Base-by-base conservation (phyloP, 2,329 filamentous ascomycete genomes). In the Trichoderma sp. region DNA sequence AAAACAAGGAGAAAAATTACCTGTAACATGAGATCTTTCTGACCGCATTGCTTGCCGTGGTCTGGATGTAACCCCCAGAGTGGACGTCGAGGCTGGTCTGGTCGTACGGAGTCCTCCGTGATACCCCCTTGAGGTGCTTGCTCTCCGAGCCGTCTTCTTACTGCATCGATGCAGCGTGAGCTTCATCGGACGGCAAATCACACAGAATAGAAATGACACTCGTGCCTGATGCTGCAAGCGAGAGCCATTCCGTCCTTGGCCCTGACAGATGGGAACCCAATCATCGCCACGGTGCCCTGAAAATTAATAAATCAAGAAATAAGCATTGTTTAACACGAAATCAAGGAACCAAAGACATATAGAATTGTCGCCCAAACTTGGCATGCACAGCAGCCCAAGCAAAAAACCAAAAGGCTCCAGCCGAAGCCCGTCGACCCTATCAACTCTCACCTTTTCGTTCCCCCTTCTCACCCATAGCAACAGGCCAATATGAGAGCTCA, bases 381-480 rank as follows among this genome's bases (percentile, higher is more conserved):
- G 60, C 71, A 74, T 74, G 71, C 71, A 74, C 41, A 56, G 71
- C 60, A 56, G 62, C 71, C 71, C 71, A 74, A 56, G 62, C 71
- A 73, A 16, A 50, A 50, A 9, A 41, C 1, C 41, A 9, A 45
- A 35, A 6, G 31, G 31, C 41, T 59, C 59, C 69, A 56, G 38
- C 60, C 62, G 62, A 64, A 64, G 4, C 29, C 21, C 21, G n/a
- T 45, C 31, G 65, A 35, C 14, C 29, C 29, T 66, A 14, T 66
- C 71, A 74, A 45, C 71, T 74, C 41, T 74, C 62, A 64, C 41
- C 56, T 50, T 63, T 35, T 50, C 27, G 9, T n/a, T 33, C 27
- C 27, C 29, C 35, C 27, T 29, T 45, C 56, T 64, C 69, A 73
- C 69, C 69, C 41, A 73, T 45, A 56, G 60, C 69, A 73, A 73